phyloP scores from a whole-genome alignment of 768 basidiomycete genomes.

The Leccinum ochraceum region DNA sequence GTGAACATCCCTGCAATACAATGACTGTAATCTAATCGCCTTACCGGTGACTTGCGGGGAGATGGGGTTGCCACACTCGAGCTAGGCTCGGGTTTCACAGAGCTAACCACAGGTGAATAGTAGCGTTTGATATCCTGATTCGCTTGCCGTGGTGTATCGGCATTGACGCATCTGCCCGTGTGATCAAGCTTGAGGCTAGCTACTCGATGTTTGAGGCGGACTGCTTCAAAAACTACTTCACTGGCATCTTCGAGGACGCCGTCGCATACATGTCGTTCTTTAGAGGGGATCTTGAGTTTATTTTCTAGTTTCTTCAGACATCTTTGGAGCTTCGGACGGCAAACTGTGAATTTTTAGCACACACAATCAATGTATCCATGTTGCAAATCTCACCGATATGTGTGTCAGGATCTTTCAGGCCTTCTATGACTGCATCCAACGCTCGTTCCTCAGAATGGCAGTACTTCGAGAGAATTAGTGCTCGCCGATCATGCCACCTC shows the following conservation, averaged over 20 bases:
- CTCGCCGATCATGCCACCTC: conserved; percentile 85
- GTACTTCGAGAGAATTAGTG: conserved; percentile 65
- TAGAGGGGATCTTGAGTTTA: conserved; percentile 64
- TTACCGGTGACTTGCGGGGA: conserved; percentile 16
- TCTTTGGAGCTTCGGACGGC: conserved; percentile 69
- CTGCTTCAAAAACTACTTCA: conserved; percentile 40
- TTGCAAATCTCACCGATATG: conserved; percentile 62
- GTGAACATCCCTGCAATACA: conserved; percentile 12
- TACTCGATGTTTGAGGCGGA: conserved; percentile 37
- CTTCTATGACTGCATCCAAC: conserved; percentile 47
- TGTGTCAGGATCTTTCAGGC: conserved; percentile 74
- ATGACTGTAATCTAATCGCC: conserved; percentile 1
- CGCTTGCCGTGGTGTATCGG: conserved; percentile 13
- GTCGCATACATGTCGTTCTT: conserved; percentile 53
- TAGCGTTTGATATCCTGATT: conserved; percentile 28
- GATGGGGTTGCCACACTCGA: conserved; percentile 2
- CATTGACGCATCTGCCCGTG: conserved; percentile 37
- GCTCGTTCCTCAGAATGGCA: conserved; percentile 42
- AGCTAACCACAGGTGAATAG: conserved; percentile 16
- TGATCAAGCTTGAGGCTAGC: conserved; percentile 32
- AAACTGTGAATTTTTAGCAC: conserved; percentile 50
- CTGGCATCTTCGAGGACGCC: conserved; percentile 42
- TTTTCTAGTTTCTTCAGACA: conserved; percentile 76
- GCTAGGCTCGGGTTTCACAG: conserved; percentile 14
- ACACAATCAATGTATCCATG: neutral